Evolutionary conservation across 306 rosid species (phyloP).

Genomic region (Casuarina equisetifolia): DNA sequence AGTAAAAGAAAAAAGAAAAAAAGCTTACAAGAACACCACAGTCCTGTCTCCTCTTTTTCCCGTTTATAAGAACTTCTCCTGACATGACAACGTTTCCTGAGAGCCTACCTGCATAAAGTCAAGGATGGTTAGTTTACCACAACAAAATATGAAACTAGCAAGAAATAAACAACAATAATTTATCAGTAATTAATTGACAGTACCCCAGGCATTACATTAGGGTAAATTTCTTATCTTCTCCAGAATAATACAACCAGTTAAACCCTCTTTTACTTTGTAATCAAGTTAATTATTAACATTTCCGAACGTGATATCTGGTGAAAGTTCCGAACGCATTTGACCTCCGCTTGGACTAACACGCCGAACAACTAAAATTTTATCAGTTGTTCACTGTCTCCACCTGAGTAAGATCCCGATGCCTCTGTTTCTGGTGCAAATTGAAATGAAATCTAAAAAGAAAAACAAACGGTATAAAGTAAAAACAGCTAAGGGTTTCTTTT

Average conservation of each 20-base stretch:
- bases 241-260: too few species aligned
- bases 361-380: too few species aligned
- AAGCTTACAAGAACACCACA: slow-evolving; percentile 70
- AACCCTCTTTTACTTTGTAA: not conserved
- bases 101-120: slow-evolving; percentile 67
- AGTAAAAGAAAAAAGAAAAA: slow-evolving; percentile 6
- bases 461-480: too few species aligned
- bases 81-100: slow-evolving; percentile 74
- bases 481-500: not conserved
- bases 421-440: not conserved
- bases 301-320: not conserved
- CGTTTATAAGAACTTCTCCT: slow-evolving; percentile 77
- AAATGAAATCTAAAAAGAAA: too few species aligned
- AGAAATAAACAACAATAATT: not conserved
- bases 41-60: slow-evolving; percentile 62
- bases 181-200: not conserved
- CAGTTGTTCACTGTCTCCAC: too few species aligned
- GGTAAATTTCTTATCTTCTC: too few species aligned
- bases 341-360: not conserved
- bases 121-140: not conserved
- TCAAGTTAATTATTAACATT: not conserved
- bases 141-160: not conserved
- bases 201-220: not conserved
- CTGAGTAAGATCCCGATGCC: too few species aligned
- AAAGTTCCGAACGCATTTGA: not conserved